phyloP scores from a whole-genome alignment of 1,284 basidiomycete genomes.

The Ceratobasidium sp. region DNA sequence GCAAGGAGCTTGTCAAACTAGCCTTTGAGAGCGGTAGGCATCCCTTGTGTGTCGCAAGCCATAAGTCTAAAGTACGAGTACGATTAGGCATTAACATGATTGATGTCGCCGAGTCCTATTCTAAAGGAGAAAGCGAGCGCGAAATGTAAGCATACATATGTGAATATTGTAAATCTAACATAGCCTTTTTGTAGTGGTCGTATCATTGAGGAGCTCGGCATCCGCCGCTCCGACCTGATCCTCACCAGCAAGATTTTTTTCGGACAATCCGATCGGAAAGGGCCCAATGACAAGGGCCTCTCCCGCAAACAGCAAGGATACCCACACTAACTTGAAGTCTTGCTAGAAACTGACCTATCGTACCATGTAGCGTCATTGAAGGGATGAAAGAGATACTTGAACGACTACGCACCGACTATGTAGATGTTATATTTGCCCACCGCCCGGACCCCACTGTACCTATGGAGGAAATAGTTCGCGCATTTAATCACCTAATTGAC shows the following conservation, averaged over 20 bases:
- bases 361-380: slow-evolving; percentile 61
- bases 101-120: slow-evolving; percentile 58
- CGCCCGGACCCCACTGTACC: slow-evolving; percentile 55
- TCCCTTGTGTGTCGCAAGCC: not conserved
- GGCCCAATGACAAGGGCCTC: slow-evolving; percentile 48
- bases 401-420: slow-evolving; percentile 77
- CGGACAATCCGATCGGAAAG: slow-evolving; percentile 50
- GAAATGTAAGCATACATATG: slow-evolving; percentile 45
- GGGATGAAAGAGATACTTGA: slow-evolving; percentile 71
- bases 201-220: slow-evolving; percentile 56
- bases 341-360: not conserved
- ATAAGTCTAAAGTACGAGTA: not conserved
- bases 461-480: slow-evolving; percentile 66
- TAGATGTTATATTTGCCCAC: slow-evolving; percentile 49
- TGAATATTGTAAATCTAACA: not conserved
- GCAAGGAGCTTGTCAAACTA: slow-evolving; percentile 54
- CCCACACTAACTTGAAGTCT: not conserved
- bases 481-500: slow-evolving; percentile 72
- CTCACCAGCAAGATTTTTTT: slow-evolving; percentile 58
- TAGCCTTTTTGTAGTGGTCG: slow-evolving; percentile 46
- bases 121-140: slow-evolving; percentile 52
- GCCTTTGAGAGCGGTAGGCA: slow-evolving; percentile 43
- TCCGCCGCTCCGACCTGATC: slow-evolving; percentile 56
- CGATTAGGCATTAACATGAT: slow-evolving; percentile 54
- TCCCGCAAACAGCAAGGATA: slow-evolving; percentile 52